phyloP scores from a whole-genome alignment of 352 stramenopile genomes.

The Phytopythium delawarense region DNA sequence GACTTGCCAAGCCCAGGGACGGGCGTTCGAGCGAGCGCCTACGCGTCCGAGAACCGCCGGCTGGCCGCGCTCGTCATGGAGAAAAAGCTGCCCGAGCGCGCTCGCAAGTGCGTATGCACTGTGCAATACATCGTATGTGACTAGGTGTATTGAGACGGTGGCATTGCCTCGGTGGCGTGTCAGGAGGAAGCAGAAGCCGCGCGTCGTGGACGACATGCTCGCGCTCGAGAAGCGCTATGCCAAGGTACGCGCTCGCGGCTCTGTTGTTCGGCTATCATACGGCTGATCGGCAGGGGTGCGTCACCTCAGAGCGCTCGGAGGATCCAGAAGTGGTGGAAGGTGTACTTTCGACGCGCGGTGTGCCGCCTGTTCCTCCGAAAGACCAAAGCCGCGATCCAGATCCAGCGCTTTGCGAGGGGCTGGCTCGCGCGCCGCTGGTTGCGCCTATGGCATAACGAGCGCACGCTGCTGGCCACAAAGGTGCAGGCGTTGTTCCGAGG shows the following conservation, averaged over 20 bases:
- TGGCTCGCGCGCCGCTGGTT: slow-evolving; percentile 49
- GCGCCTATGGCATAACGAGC: slow-evolving; percentile 50
- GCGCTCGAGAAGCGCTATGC: slow-evolving; percentile 50
- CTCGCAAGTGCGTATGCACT: slow-evolving; percentile 22
- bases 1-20: not conserved
- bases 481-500: slow-evolving; percentile 62
- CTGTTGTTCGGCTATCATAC: not conserved
- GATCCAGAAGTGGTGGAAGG: slow-evolving; percentile 61
- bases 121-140: too few relatives aligned
- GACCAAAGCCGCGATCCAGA: slow-evolving; percentile 32
- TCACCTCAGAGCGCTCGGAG: slow-evolving; percentile 25
- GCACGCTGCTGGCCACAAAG: slow-evolving; percentile 37
- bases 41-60: slow-evolving; percentile 61
- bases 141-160: too few relatives aligned
- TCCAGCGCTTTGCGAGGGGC: slow-evolving; percentile 52
- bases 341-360: slow-evolving; percentile 31
- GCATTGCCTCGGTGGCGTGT: not conserved
- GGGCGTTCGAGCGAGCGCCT: slow-evolving; percentile 25
- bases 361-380: slow-evolving; percentile 43
- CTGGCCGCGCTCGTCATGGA: slow-evolving; percentile 44
- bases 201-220: slow-evolving; percentile 74
- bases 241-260: slow-evolving; percentile 14
- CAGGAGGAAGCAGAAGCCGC: slow-evolving; percentile 47
- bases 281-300: not conserved
- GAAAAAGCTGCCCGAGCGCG: slow-evolving; percentile 28